Evolutionary conservation across 2,329 filamentous ascomycete species (phyloP).

Genomic region (Endoconidiophora laricicola): DNA sequence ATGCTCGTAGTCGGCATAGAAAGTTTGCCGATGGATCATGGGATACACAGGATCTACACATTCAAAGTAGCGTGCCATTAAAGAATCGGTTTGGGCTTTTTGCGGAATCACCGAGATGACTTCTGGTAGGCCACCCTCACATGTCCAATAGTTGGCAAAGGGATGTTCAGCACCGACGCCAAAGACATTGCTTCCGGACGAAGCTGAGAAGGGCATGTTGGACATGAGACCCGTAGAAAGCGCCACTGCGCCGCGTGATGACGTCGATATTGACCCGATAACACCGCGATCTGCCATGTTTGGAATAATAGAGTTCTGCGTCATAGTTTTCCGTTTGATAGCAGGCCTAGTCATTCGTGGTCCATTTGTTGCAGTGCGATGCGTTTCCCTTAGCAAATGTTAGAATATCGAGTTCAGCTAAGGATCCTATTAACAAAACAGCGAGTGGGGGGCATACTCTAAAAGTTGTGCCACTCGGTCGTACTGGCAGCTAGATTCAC

Average conservation of each 20-base stretch:
- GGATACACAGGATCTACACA: conserved; percentile 68
- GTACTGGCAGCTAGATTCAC: conserved; percentile 60
- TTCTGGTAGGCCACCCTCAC: conserved; percentile 56
- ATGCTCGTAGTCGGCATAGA: conserved; percentile 61
- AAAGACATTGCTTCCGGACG: conserved; percentile 60
- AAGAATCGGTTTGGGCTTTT: conserved; percentile 58
- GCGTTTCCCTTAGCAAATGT: conserved; percentile 5
- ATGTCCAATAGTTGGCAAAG: conserved; percentile 76
- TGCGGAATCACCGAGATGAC: conserved; percentile 60
- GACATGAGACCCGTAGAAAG: conserved; percentile 48
- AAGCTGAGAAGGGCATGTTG: conserved; percentile 54
- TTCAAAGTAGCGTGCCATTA: conserved; percentile 47
- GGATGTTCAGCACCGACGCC: conserved; percentile 66
- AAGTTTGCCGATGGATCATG: conserved; percentile 59
- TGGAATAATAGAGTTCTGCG: conserved; percentile 27
- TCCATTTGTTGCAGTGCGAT: conserved; percentile 29
- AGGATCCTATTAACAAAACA: not conserved
- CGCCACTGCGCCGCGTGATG: conserved; percentile 34
- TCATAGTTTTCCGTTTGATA: conserved; percentile 31
- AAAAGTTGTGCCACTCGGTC: conserved; percentile 61
- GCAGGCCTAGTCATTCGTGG: conserved; percentile 41
- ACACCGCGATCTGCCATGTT: conserved; percentile 40
- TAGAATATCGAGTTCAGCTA: not conserved
- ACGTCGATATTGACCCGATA: conserved; percentile 19
- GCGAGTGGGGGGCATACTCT: conserved; percentile 35